phyloP scores from a whole-genome alignment of 768 basidiomycete species.

The Sutorius australiensis region DNA sequence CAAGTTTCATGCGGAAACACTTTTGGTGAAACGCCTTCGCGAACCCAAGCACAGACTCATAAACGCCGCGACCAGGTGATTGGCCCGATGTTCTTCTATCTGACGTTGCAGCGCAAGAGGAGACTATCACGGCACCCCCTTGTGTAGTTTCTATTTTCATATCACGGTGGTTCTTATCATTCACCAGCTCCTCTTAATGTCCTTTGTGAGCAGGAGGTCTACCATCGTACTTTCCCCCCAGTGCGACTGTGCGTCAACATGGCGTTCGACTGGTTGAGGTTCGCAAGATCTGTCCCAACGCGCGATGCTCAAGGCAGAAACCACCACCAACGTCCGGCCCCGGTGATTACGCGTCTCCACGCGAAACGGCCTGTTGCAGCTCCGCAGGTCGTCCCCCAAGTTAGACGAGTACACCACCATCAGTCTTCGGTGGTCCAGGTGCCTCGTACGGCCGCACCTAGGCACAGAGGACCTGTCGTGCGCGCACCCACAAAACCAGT shows the following conservation, averaged over 20 bases:
- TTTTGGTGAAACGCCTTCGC: conserved; percentile 30
- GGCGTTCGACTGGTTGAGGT: conserved; percentile 28
- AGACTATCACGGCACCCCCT: conserved; percentile 24
- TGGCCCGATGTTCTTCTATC: conserved; percentile 27
- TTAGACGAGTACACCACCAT: conserved; percentile 19
- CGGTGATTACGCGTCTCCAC: conserved; percentile 15
- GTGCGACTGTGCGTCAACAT: conserved; percentile 12
- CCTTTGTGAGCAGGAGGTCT: conserved; percentile 15
- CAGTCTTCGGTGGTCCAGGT: conserved; percentile 3
- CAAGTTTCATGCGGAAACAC: conserved; percentile 17
- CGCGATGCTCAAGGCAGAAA: conserved; percentile 16
- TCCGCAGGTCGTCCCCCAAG: conserved; percentile 16
- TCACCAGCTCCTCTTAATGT: conserved; percentile 26
- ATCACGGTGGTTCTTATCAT: conserved; percentile 28
- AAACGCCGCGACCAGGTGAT: conserved; percentile 27
- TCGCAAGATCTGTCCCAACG: conserved; percentile 15
- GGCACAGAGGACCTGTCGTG: conserved; percentile 16
- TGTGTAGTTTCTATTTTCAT: conserved; percentile 22
- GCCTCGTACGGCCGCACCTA: conserved; percentile 9
- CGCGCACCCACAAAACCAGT: conserved; percentile 5
- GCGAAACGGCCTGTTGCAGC: conserved; percentile 16
- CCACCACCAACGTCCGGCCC: conserved; percentile 13
- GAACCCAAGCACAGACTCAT: conserved; percentile 22
- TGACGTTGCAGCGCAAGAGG: conserved; percentile 25
- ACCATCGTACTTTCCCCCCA: conserved; percentile 12